phyloP scores from a whole-genome alignment of 352 stramenopile genomes.

The Albugo candida region DNA sequence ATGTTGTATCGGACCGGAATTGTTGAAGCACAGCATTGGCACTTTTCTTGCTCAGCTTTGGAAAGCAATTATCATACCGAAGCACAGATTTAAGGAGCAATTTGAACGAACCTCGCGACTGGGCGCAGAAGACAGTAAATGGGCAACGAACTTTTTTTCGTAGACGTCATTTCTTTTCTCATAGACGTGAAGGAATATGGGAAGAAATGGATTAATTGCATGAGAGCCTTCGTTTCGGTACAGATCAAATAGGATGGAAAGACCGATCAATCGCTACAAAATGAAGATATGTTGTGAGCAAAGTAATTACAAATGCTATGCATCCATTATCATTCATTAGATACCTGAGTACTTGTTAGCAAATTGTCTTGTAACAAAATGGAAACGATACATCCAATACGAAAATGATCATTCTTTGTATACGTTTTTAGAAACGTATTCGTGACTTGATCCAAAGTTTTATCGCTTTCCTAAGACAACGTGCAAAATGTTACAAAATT shows the following conservation, averaged over 20 bases:
- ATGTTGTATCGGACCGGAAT: conserved; percentile 27
- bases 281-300: background rate
- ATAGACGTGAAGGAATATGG: conserved; percentile 66
- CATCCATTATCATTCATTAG: background rate
- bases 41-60: conserved; percentile 23
- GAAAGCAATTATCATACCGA: background rate
- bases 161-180: conserved; percentile 46
- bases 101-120: conserved; percentile 25
- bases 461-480: conserved; percentile 52
- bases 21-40: conserved; percentile 48
- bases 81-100: background rate
- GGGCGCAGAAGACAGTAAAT: conserved; percentile 29
- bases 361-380: conserved; percentile 82
- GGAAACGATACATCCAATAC: conserved; percentile 80
- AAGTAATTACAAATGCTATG: background rate
- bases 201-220: conserved; percentile 72
- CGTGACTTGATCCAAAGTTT: conserved; percentile 51
- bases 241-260: conserved; percentile 69
- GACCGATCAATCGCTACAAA: conserved; percentile 60
- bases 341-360: conserved; percentile 74
- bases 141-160: conserved; percentile 63
- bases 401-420: conserved; percentile 79
- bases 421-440: conserved; percentile 56
- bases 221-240: conserved; percentile 50
- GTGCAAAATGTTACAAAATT: conserved; percentile 1